Evolutionary conservation across 2,329 filamentous ascomycete species (phyloP).

Genomic region (Aspergillus terreus): DNA sequence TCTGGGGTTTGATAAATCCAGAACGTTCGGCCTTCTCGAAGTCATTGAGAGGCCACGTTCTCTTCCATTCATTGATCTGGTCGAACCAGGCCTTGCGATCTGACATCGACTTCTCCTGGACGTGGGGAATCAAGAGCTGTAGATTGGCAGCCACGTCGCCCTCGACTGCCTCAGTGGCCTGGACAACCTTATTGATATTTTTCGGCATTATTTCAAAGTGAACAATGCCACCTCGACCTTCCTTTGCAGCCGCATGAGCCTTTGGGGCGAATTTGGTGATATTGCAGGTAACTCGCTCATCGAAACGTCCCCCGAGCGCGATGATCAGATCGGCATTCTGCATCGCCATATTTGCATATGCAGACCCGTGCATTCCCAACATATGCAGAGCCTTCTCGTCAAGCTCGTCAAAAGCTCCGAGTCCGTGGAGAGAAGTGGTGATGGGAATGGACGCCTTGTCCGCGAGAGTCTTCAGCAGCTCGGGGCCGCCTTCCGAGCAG

Average conservation of each 20-base stretch:
- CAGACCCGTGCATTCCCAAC: conserved; percentile 93
- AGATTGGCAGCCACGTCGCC: conserved; percentile 83
- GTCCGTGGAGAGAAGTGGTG: conserved; percentile 85
- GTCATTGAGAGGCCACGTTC: conserved; percentile 74
- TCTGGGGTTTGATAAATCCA: conserved; percentile 57
- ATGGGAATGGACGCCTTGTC: conserved; percentile 87
- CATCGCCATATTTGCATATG: conserved; percentile 93
- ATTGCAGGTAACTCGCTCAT: conserved; percentile 81
- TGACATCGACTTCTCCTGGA: conserved; percentile 54
- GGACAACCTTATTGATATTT: conserved; percentile 98
- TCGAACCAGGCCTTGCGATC: conserved; percentile 72
- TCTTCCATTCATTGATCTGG: conserved; percentile 83
- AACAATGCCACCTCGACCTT: conserved; percentile 83
- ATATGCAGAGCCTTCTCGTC: conserved; percentile 91
- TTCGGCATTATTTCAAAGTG: conserved; percentile 97
- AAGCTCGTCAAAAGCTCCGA: conserved; percentile 84
- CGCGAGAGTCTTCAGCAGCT: conserved; percentile 71
- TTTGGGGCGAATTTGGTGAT: conserved; percentile 79
- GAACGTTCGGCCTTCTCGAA: not conserved
- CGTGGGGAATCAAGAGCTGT: conserved; percentile 63
- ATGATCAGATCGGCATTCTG: conserved; percentile 93
- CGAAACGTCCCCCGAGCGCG: conserved; percentile 83
- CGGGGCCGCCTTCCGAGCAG: conserved; percentile 67
- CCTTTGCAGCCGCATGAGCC: conserved; percentile 58
- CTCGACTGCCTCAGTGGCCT: conserved; percentile 86